Evolutionary conservation across 768 basidiomycete genomes (phyloP).

Genomic region (Serendipita indica): DNA sequence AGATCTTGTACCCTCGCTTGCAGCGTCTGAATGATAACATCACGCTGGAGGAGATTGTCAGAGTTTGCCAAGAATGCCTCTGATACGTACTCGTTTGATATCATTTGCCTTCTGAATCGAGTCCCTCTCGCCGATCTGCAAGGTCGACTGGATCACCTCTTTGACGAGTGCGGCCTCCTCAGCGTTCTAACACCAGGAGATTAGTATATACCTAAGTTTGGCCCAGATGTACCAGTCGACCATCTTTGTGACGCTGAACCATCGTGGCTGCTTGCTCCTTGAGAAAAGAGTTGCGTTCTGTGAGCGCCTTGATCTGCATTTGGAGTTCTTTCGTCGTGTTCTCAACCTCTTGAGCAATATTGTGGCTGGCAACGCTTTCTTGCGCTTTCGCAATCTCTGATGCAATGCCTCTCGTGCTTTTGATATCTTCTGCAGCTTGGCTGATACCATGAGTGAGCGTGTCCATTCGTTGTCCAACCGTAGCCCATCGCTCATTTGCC

Average conservation of each 20-base stretch:
- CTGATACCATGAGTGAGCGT: neutral
- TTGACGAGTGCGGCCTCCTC: neutral
- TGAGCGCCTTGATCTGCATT: neutral
- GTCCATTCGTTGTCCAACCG: neutral
- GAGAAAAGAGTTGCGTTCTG: neutral
- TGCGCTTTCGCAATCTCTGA: neutral
- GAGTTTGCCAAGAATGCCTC: neutral
- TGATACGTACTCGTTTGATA: neutral
- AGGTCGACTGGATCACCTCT: neutral
- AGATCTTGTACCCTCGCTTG: neutral
- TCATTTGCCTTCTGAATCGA: neutral
- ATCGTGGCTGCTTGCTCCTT: neutral
- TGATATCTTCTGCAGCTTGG: neutral
- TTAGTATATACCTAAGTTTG: neutral
- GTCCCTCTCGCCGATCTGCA: neutral
- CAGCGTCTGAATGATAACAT: neutral
- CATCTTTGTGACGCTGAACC: neutral
- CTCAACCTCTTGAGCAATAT: neutral
- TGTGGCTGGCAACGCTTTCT: neutral
- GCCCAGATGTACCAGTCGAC: neutral
- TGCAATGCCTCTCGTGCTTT: neutral
- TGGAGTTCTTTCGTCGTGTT: neutral
- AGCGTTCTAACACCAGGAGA: neutral
- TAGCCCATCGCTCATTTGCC: neutral
- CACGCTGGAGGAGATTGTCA: constrained; percentile 1